phyloP scores from a whole-genome alignment of 1,139 yeast genomes.

The Geotrichum restrictum region DNA sequence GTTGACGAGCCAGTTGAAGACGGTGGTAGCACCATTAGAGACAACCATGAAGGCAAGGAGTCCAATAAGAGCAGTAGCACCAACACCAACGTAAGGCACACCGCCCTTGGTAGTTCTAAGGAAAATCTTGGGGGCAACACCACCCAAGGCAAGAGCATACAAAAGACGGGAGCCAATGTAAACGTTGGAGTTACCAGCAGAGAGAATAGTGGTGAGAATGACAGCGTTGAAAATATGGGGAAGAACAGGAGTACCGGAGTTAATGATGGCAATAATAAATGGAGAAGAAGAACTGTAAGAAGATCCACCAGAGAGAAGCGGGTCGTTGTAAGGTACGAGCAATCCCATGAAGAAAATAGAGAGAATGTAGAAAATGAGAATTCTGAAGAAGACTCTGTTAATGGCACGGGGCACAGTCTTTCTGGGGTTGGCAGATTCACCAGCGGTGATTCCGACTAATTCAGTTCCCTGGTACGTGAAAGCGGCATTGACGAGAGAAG shows the following conservation, averaged over 20 bases:
- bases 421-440: conserved; percentile 58
- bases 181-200: conserved; percentile 52
- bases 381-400: conserved; percentile 55
- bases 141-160: conserved; percentile 48
- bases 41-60: conserved; percentile 65
- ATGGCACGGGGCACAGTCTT: conserved; percentile 56
- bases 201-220: conserved; percentile 48
- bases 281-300: conserved; percentile 55
- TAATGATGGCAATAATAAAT: conserved; percentile 48
- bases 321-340: conserved; percentile 47
- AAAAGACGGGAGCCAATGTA: conserved; percentile 50
- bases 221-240: conserved; percentile 45
- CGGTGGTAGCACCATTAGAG: conserved; percentile 46
- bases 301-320: conserved; percentile 37
- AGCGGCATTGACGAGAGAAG: conserved; percentile 56
- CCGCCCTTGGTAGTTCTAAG: conserved; percentile 45
- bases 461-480: conserved; percentile 71
- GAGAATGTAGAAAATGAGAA: conserved; percentile 46
- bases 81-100: conserved; percentile 48
- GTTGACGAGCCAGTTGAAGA: conserved; percentile 65
- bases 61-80: conserved; percentile 44
- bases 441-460: conserved; percentile 61
- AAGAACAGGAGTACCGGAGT: conserved; percentile 19
- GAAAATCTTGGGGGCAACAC: conserved; percentile 49
- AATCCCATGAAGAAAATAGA: conserved; percentile 48